These are phyloP conservation scores for Aspergillus sp. DNA, from an alignment of 2,329 filamentous ascomycete genomes.

Conservation along the genomic window DNA sequence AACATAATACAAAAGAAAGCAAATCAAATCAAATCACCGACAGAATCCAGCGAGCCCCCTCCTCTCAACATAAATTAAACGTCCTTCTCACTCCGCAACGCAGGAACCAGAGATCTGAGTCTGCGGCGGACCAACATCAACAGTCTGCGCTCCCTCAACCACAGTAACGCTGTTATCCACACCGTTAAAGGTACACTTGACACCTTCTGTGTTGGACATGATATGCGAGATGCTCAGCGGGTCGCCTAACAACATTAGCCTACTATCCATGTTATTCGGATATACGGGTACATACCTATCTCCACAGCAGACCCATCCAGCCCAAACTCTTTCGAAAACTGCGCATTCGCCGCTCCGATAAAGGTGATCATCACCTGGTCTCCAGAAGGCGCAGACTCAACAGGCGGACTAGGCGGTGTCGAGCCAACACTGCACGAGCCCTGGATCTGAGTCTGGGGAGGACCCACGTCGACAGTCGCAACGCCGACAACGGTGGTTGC, in stretches of 20 bases:
- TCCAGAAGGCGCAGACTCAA: background rate
- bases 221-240: background rate
- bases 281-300: background rate
- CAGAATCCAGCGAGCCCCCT: too few species aligned
- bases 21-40: too few species aligned
- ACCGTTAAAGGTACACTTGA: background rate
- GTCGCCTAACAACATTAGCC: background rate
- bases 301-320: background rate
- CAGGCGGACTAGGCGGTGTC: background rate
- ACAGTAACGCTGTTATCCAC: conserved; percentile 7
- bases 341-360: background rate
- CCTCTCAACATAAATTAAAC: background rate
- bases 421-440: background rate
- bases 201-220: background rate
- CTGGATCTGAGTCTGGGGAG: background rate
- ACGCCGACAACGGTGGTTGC: background rate
- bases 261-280: background rate
- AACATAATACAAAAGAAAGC: too few species aligned
- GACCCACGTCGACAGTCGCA: background rate
- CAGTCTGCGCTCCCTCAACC: conserved; percentile 6
- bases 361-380: background rate
- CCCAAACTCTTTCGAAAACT: background rate
- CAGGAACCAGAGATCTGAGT: conserved; percentile 12
- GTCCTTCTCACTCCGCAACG: background rate
- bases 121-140: conserved; percentile 14